Evolutionary conservation across 257 asterid species (phyloP).

Genomic region (Nicotiana sylvestris): DNA sequence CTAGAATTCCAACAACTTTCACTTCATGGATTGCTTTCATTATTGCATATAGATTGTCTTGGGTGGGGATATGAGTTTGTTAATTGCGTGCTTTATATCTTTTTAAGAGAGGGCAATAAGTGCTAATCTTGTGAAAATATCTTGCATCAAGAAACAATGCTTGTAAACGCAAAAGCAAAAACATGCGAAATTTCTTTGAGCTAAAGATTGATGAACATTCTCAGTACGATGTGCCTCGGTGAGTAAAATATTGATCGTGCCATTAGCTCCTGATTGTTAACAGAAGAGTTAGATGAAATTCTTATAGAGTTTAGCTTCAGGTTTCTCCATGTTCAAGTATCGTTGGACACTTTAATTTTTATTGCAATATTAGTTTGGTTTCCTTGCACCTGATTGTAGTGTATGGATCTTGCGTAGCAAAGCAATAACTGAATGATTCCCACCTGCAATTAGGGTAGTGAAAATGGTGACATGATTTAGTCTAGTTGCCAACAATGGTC

Average conservation of each 20-base stretch:
- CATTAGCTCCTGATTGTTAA: neutral
- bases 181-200: neutral
- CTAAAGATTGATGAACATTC: neutral
- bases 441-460: neutral
- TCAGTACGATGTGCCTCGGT: neutral
- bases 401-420: neutral
- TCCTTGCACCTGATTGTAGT: neutral
- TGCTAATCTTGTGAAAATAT: neutral
- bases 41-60: neutral
- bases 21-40: slow-evolving; percentile 3
- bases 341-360: neutral
- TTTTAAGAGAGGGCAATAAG: neutral
- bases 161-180: neutral
- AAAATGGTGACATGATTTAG: neutral
- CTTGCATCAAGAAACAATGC: slow-evolving; percentile 4
- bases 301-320: neutral
- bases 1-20: neutral
- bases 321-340: neutral
- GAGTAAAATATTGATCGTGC: neutral
- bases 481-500: neutral
- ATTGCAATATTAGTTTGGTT: neutral
- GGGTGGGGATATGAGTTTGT: neutral
- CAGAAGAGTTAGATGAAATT: neutral
- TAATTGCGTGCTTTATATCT: neutral
- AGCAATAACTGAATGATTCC: neutral